Base-by-base conservation (phyloP, 2,329 filamentous ascomycete genomes). In the Drechslera avenae region DNA sequence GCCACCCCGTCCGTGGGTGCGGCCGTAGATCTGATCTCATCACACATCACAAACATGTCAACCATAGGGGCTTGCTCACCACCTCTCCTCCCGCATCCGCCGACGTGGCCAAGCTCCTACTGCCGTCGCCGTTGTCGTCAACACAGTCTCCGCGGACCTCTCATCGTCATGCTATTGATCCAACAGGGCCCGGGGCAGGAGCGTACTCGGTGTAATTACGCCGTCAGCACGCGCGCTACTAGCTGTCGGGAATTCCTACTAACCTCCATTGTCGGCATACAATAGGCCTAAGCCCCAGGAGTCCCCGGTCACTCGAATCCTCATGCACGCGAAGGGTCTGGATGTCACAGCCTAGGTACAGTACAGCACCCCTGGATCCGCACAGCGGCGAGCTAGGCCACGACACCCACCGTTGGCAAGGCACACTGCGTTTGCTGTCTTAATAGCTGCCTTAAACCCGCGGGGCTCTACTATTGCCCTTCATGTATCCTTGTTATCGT, bases 161-260 rank as follows among this genome's bases (percentile, higher is more conserved):
- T 28, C 7, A 28, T 28, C 26, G 12, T 28, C 10, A 13, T 28
- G 26, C 26, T 13, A 28, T 28, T 28, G 26, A 33, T 44, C 31
- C 41, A 18, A 36, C 14, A 33, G 35, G 32, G 31, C 41, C 33
- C 31, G 26, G 13, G 13, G 10, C n/a, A 12, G 42, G 30, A 35
- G 26, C 30, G n/a, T 28, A 19, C 36, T 51, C 36, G 39, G 44
- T 43, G 37, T 39, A 52, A 49, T 52, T 52, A 30, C 23, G 21
- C 37, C 35, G 50, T 48, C 50, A 43, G 49, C 49, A 10, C 18
- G 33, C 18, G 33, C 50, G 39, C 45, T 43, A 49, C 46, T n/a
- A 23, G 26, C 21, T 39, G 28, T 39, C 45, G 50, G 50, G 30
- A 39, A n/a, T 23, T 40, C 33, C 33, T 30, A 21, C 34, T 33